Evolutionary conservation across 331 rosid species (phyloP), one percentile per base, ranked within the genome.

Genomic region (Prunus yedoensis): DNA sequence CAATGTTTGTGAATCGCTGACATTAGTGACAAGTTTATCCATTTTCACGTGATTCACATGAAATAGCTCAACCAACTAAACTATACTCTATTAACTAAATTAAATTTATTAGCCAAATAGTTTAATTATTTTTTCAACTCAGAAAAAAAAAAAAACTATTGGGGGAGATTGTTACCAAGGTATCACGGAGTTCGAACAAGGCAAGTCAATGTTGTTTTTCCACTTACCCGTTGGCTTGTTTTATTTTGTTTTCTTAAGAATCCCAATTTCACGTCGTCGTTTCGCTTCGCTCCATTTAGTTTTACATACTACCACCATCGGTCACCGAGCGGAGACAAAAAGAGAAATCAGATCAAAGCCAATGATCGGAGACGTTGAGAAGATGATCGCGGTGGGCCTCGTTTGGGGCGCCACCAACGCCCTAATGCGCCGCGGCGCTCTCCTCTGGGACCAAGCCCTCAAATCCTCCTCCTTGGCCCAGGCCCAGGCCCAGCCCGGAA

Each of bases 361-460:
- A 23, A 82, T 85, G 87, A 77, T 54, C 75, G 81, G 89, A 63
- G 90, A 84, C 76, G 81, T 85, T 66, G 93, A 85, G 88, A 94
- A 91, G 84, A 94, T 94, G 97, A 78, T 94, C 16, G 93, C 90
- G 18, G 96, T 91, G n/a, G 98, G 96, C 21, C 10, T 94, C 4
- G 85, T 91, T 4, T 94, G 98, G 97, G 97, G 98, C 57, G 93
- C 94, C 85, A 94, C 97, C 51, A 94, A 91, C 83, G 96, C 95
- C 73, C 68, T 94, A 62, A 91, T 94, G 95, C 96, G 95, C 80
- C 92, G 95, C 6, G 97, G 96, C 65, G 93, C 97, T 0, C 82
- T 89, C 61, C 87, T 94, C 4, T 90, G 96, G 94, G 96, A 91
- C 52, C 77, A 84, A 68, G 96, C 96, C 17, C 88, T 90, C 47